Evolutionary conservation across 1,139 yeast species (phyloP).

Genomic region (Magnusiomyces suaveolens): DNA sequence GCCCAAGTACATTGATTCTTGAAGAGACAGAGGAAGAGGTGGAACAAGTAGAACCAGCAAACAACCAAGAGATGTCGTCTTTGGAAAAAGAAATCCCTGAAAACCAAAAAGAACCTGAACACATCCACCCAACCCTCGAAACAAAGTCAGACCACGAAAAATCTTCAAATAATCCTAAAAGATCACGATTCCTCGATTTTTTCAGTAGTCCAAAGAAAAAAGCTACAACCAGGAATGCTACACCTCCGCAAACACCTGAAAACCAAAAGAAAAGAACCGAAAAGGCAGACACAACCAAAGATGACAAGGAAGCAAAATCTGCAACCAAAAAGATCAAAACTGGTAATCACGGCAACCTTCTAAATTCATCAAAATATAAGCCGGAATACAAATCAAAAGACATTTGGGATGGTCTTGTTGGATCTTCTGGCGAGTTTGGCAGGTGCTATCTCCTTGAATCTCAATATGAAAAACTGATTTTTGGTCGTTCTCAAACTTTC

Average conservation of each 20-base stretch:
- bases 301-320: background rate
- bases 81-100: background rate
- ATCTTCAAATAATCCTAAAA: slow-evolving; percentile 6
- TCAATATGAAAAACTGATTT: slow-evolving; percentile 49
- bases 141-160: slow-evolving; percentile 2
- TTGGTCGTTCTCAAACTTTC: slow-evolving; percentile 46
- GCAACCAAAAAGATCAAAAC: background rate
- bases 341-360: slow-evolving; percentile 9
- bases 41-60: background rate
- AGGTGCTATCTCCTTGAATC: slow-evolving; percentile 61
- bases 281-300: background rate
- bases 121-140: background rate
- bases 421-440: slow-evolving; percentile 82
- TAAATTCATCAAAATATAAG: slow-evolving; percentile 2
- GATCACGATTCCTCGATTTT: slow-evolving; percentile 9
- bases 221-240: background rate
- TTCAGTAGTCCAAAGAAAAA: slow-evolving; percentile 19
- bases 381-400: slow-evolving; percentile 15
- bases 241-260: background rate
- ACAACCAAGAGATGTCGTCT: background rate
- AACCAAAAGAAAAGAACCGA: background rate
- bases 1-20: slow-evolving; percentile 19
- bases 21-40: slow-evolving; percentile 1
- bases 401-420: slow-evolving; percentile 40
- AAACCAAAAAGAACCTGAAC: slow-evolving; percentile 2